Conservation (phyloP, 2,329 filamentous ascomycete species). For the Tolypocladium ophioglossoides region DNA sequence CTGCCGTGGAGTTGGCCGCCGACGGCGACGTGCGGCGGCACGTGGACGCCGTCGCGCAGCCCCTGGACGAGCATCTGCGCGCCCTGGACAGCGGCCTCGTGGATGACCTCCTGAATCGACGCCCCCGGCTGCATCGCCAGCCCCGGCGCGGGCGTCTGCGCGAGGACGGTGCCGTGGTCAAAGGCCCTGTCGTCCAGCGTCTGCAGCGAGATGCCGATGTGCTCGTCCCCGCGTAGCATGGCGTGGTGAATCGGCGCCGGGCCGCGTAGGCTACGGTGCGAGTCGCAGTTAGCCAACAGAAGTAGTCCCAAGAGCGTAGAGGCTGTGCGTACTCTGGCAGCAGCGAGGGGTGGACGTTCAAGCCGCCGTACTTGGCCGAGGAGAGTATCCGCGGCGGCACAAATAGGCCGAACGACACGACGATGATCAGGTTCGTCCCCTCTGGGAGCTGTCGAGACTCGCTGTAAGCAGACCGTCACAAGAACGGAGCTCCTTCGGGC, state of each 20-base stretch:
- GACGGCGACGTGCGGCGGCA: slow-evolving; percentile 43
- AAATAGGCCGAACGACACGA: slow-evolving; percentile 89
- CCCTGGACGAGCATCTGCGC: slow-evolving; percentile 60
- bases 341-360: slow-evolving; percentile 90
- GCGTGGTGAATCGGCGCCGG: slow-evolving; percentile 80
- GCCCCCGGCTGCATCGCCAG: slow-evolving; percentile 36
- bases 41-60: slow-evolving; percentile 52
- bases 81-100: slow-evolving; percentile 50
- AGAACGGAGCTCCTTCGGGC: neutral
- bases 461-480: neutral
- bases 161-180: slow-evolving; percentile 67
- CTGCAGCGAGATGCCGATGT: slow-evolving; percentile 74
- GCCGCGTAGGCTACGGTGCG: slow-evolving; percentile 58
- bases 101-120: slow-evolving; percentile 29
- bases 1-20: slow-evolving; percentile 10
- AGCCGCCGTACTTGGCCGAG: slow-evolving; percentile 65
- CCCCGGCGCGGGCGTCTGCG: slow-evolving; percentile 53
- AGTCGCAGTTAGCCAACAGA: neutral
- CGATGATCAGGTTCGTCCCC: slow-evolving; percentile 67
- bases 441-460: slow-evolving; percentile 37
- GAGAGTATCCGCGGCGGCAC: slow-evolving; percentile 68
- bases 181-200: slow-evolving; percentile 70
- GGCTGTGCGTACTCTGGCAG: slow-evolving; percentile 58
- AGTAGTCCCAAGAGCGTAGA: neutral
- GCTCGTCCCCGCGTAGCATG: slow-evolving; percentile 49